A percentile compares a stretch with the other conserved stretches of the same genome.
These are phyloP conservation scores for Scenedesmus sp. DNA, from an alignment of 163 green algal species.

Conservation along the genomic window DNA sequence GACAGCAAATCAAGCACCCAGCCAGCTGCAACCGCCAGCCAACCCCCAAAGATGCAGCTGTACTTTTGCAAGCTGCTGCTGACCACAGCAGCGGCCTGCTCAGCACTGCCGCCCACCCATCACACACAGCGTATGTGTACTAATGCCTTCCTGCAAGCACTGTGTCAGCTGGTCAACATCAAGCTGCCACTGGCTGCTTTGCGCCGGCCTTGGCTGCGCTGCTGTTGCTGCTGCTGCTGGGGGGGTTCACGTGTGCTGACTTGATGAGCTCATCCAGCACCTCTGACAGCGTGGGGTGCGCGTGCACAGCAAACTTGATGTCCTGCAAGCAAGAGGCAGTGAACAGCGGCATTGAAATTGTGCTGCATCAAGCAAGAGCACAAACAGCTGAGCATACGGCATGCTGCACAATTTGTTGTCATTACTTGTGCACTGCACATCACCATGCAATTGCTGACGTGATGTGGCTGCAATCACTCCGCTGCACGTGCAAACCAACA, in stretches of 20 bases:
- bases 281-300: conserved; percentile 97
- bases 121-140: neutral
- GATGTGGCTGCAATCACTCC: neutral
- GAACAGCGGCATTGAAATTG: neutral
- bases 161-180: neutral
- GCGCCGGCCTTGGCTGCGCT: conserved; percentile 45
- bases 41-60: neutral
- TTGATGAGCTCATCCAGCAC: conserved; percentile 95
- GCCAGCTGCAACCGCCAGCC: neutral
- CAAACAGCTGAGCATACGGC: neutral
- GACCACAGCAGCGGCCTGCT: neutral
- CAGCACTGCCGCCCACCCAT: neutral
- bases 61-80: neutral
- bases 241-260: conserved; percentile 71
- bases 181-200: conserved; percentile 58
- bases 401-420: no score
- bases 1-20: neutral
- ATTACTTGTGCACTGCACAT: no score
- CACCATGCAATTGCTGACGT: no score
- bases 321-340: conserved; percentile 56
- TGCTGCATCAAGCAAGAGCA: neutral
- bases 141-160: neutral
- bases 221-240: neutral
- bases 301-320: conserved; percentile 99
- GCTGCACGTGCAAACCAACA: neutral